A percentile compares a stretch with the other conserved stretches of the same genome.
Evolutionary conservation across 306 rosid genomes (phyloP).

Genomic region (Medicago truncatula): DNA sequence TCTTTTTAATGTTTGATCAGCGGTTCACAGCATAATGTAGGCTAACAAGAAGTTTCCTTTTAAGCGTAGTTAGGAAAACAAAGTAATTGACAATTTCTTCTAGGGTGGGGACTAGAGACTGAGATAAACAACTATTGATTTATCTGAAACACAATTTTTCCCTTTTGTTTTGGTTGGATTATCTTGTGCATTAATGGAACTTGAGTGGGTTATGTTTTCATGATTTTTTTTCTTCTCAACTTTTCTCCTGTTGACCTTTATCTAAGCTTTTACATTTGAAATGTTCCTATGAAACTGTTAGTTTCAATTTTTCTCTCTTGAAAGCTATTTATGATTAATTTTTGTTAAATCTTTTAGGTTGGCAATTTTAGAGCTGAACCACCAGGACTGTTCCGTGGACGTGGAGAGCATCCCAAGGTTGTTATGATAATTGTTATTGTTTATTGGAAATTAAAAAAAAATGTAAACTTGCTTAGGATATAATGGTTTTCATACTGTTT

Average conservation of each 20-base stretch:
- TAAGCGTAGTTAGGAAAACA: no score
- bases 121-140: no score
- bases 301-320: slow-evolving; percentile 25
- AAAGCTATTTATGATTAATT: slow-evolving; percentile 30
- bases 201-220: slow-evolving; percentile 13
- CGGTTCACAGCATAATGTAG: no score
- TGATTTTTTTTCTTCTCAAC: slow-evolving; percentile 13
- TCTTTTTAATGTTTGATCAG: no score
- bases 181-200: neutral
- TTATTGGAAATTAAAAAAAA: slow-evolving; percentile 21
- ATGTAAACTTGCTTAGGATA: slow-evolving; percentile 23
- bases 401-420: slow-evolving; percentile 99
- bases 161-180: no score
- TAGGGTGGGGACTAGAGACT: no score
- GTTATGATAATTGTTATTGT: slow-evolving; percentile 41
- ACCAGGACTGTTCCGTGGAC: slow-evolving; percentile 97
- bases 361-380: slow-evolving; percentile 99
- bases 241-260: slow-evolving; percentile 19
- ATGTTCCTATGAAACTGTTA: slow-evolving; percentile 15
- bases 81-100: no score
- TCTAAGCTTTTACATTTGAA: slow-evolving; percentile 2
- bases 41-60: no score
- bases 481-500: slow-evolving; percentile 27
- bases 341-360: slow-evolving; percentile 60
- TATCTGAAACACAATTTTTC: no score